phyloP scores from a whole-genome alignment of 495 filamentous ascomycete species.

The Physcia stellaris region DNA sequence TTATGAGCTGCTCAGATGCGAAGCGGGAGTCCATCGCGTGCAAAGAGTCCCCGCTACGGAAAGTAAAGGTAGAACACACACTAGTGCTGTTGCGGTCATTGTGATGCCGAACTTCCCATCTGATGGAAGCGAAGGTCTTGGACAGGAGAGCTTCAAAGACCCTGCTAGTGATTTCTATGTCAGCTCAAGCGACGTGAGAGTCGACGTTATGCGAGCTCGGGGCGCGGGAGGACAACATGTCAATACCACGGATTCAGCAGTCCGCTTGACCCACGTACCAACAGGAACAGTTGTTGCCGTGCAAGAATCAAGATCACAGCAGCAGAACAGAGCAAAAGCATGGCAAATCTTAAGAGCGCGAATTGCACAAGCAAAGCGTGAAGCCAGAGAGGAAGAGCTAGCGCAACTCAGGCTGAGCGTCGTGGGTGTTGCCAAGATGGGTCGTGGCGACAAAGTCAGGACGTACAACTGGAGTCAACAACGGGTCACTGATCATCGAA shows the following conservation, averaged over 20 bases:
- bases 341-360: constrained; percentile 76
- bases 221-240: constrained; percentile 96
- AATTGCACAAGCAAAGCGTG: constrained; percentile 65
- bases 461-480: constrained; percentile 95
- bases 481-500: constrained; percentile 86
- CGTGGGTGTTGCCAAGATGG: constrained; percentile 64
- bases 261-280: constrained; percentile 84
- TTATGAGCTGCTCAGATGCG: constrained; percentile 66
- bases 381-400: constrained; percentile 75
- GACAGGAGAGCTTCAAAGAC: constrained; percentile 49
- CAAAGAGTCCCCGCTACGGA: constrained; percentile 89
- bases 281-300: constrained; percentile 76
- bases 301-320: constrained; percentile 87
- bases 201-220: constrained; percentile 80
- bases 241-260: constrained; percentile 93
- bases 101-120: constrained; percentile 78
- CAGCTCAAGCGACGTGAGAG: constrained; percentile 68
- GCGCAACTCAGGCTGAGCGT: constrained; percentile 57
- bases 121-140: constrained; percentile 25
- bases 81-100: constrained; percentile 80
- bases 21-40: constrained; percentile 89
- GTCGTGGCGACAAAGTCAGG: constrained; percentile 81
- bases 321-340: constrained; percentile 70
- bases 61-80: constrained; percentile 79
- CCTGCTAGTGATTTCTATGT: constrained; percentile 85